A percentile compares a stretch with the other conserved stretches of the same genome.
Conservation (phyloP, 2,329 filamentous ascomycete species). For the Aphanoascus verrucosus region DNA sequence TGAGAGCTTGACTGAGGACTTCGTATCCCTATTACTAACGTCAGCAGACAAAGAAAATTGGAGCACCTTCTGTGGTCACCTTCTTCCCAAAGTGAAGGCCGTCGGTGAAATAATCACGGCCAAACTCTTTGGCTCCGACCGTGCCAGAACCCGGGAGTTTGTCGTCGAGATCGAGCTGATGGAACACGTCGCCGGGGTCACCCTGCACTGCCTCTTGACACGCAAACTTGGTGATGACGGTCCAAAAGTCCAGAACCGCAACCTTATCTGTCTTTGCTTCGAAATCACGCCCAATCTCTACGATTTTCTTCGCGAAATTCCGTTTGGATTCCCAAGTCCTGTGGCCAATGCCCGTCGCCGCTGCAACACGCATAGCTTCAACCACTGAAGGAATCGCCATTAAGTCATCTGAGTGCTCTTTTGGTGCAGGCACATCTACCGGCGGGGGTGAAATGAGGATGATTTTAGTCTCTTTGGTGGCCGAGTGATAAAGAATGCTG, state of each 20-base stretch:
- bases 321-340: conserved; percentile 31
- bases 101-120: conserved; percentile 29
- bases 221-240: conserved; percentile 20
- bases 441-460: conserved; percentile 32
- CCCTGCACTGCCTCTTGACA: conserved; percentile 11
- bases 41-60: neutral
- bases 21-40: conserved; percentile 15
- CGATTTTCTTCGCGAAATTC: conserved; percentile 28
- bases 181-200: conserved; percentile 16
- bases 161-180: conserved; percentile 23
- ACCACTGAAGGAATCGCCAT: neutral
- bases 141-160: conserved; percentile 29
- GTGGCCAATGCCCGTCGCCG: conserved; percentile 19
- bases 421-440: conserved; percentile 21
- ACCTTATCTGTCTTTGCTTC: conserved; percentile 25
- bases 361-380: conserved; percentile 4
- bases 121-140: conserved; percentile 23
- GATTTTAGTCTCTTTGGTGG: conserved; percentile 26
- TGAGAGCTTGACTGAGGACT: conserved; percentile 15
- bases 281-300: conserved; percentile 28
- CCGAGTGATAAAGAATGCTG: conserved; percentile 24
- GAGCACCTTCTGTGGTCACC: conserved; percentile 3
- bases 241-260: conserved; percentile 28
- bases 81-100: conserved; percentile 28
- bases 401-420: conserved; percentile 2